Evolutionary conservation across 164 flowering plant genomes (phyloP).

Genomic region (Nymphaea colorata): DNA sequence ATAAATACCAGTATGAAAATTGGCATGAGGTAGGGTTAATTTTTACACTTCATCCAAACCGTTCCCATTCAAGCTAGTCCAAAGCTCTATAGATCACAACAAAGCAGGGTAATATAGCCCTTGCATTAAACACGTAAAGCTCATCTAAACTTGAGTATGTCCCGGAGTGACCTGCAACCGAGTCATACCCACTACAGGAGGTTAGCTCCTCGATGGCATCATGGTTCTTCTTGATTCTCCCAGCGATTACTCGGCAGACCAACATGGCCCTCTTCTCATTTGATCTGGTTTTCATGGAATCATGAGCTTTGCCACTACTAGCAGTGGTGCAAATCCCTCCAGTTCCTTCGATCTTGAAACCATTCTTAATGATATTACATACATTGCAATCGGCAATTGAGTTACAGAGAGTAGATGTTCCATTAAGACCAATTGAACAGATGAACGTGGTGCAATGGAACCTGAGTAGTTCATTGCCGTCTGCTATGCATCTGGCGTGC

Average conservation of each 20-base stretch:
- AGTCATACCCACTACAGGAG: conserved; percentile 31
- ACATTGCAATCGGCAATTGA: conserved; percentile 43
- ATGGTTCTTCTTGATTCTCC: conserved; percentile 57
- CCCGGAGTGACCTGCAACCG: conserved; percentile 50
- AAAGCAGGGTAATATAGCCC: conserved; percentile 88
- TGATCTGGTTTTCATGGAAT: conserved; percentile 16
- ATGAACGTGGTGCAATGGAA: conserved; percentile 66
- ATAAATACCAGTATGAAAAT: not conserved
- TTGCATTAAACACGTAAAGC: conserved; percentile 67
- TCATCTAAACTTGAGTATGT: conserved; percentile 75
- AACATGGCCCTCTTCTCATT: conserved; percentile 68
- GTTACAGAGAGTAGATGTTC: conserved; percentile 67
- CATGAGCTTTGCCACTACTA: conserved; percentile 84
- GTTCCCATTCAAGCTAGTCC: not conserved
- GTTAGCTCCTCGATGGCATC: conserved; percentile 41
- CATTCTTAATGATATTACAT: conserved; percentile 67
- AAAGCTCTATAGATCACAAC: conserved; percentile 80
- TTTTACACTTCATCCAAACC: not conserved
- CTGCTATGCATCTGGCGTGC: conserved; percentile 80
- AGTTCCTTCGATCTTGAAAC: conserved; percentile 38
- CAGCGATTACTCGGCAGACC: conserved; percentile 93
- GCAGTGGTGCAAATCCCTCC: conserved; percentile 68
- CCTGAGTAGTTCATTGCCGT: conserved; percentile 88
- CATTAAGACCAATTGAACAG: conserved; percentile 71
- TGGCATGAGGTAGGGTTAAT: not conserved